Percentiles rank a stretch among this genome's conserved stretches.
Conservation (phyloP, 148 eudicot species). For the Dianthus caryophyllus region DNA sequence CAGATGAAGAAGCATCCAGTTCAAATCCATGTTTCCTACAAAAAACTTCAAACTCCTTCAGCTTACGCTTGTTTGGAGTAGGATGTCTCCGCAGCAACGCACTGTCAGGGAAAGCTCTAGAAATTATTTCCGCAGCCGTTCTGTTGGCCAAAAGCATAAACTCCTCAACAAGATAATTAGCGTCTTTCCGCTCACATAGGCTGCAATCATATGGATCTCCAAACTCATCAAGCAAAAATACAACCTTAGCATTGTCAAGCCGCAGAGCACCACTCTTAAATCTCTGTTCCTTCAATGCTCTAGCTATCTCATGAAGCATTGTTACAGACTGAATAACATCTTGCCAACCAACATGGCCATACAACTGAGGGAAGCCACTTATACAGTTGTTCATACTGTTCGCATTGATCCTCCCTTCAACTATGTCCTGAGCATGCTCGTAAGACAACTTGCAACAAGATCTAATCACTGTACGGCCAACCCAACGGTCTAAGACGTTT, state of each 20-base stretch:
- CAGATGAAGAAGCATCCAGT: slow-evolving; percentile 68
- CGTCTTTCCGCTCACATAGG: slow-evolving; percentile 48
- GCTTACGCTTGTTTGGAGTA: slow-evolving; percentile 71
- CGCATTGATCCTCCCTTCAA: slow-evolving; percentile 42
- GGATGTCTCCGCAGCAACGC: slow-evolving; percentile 87
- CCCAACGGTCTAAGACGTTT: slow-evolving; percentile 66
- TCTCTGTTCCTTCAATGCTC: slow-evolving; percentile 55
- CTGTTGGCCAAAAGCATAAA: slow-evolving; percentile 91
- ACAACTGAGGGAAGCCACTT: slow-evolving; percentile 40
- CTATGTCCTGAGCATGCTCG: slow-evolving; percentile 79
- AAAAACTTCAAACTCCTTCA: slow-evolving; percentile 68
- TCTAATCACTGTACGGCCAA: slow-evolving; percentile 71
- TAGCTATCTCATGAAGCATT: slow-evolving; percentile 52
- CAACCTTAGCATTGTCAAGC: slow-evolving; percentile 63
- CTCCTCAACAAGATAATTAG: slow-evolving; percentile 83
- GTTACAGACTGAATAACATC: slow-evolving; percentile 52
- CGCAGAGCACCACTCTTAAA: slow-evolving; percentile 66
- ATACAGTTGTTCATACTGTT: slow-evolving; percentile 22
- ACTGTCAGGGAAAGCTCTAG: slow-evolving; percentile 64
- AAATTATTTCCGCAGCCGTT: slow-evolving; percentile 79
- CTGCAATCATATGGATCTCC: slow-evolving; percentile 68
- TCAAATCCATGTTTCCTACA: slow-evolving; percentile 71
- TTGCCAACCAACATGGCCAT: slow-evolving; percentile 64
- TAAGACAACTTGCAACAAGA: slow-evolving; percentile 96
- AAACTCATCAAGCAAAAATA: slow-evolving; percentile 59